Evolutionary conservation across 306 rosid genomes (phyloP).

Genomic region (Heteromeles arbutifolia): DNA sequence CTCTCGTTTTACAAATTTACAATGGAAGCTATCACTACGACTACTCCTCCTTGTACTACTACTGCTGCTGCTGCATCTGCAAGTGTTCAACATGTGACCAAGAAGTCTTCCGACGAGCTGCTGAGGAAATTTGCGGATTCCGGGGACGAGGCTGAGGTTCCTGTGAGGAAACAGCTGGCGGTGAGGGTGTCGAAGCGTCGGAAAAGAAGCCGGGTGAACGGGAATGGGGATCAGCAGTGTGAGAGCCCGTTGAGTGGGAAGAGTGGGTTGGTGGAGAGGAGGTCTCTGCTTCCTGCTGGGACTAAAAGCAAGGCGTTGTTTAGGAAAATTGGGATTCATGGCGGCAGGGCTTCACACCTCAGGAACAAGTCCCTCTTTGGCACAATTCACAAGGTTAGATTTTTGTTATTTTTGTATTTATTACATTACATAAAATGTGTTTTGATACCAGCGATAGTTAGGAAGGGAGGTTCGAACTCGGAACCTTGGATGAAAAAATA

Average conservation of each 20-base stretch:
- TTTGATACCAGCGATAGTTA: neutral
- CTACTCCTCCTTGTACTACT: too few relatives aligned
- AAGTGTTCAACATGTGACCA: conserved; percentile 60
- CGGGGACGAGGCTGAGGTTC: conserved; percentile 10
- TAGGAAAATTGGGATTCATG: conserved; percentile 40
- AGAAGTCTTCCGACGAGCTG: conserved; percentile 79
- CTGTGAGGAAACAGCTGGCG: conserved; percentile 10
- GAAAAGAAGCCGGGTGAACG: conserved; percentile 17
- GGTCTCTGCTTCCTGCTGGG: conserved; percentile 48
- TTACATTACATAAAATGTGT: neutral
- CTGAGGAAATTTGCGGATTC: conserved; percentile 59
- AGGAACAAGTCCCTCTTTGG: conserved; percentile 60
- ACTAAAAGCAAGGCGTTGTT: conserved; percentile 32
- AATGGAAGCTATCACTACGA: conserved; percentile 39
- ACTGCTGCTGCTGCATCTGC: neutral
- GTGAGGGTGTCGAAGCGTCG: conserved; percentile 22
- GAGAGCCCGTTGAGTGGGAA: conserved; percentile 33
- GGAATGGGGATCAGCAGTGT: conserved; percentile 15
- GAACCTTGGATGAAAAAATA: too few relatives aligned
- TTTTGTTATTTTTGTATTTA: neutral
- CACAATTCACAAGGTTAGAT: conserved; percentile 58
- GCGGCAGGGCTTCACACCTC: conserved; percentile 29
- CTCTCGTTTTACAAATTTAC: neutral
- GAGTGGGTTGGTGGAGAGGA: conserved; percentile 38
- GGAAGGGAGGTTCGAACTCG: too few relatives aligned